Base-by-base conservation (phyloP, 2,329 filamentous ascomycete genomes). In the Exophiala sp. region DNA sequence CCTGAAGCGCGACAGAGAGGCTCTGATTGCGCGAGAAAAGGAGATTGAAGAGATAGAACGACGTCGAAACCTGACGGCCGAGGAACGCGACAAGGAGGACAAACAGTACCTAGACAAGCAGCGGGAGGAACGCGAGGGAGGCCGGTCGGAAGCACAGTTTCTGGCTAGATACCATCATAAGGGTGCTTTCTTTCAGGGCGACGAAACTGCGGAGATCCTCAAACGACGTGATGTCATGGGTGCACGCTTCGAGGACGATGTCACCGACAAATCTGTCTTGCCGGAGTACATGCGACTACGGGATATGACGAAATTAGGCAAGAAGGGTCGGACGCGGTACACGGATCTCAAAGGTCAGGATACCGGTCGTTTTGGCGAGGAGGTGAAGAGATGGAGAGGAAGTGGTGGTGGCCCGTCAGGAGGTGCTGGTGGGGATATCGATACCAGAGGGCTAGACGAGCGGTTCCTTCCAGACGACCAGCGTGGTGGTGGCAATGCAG, bases 111-210 rank as follows among this genome's bases (percentile, higher is more conserved):
- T 97, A 14, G 85, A 85, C 1, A 78, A 80, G 61, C 92, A 97
- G 71, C 84, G 87, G 63, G 87, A 88, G 58, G 91, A 95, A 59
- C 75, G 77, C 20, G 88, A 89, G 64, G 84, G 88, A 57, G 72
- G 78, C 47, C 86, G 87, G 57, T 90, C 90, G 49, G 87, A 92
- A 58, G 89, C 94, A 79, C 82, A 82, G 1, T 96, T 85, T 70
- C 89, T 97, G 88, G 91, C 96, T 68, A 91, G 91, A 68, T 99
- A 97, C 75, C 91, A 89, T 72, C 94, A 99, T 78, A 92, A 91
- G 74, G 94, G 94, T 45, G 94, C 94, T 12, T 99, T 97, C 75
- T 97, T 89, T 76, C 88, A 87, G 62, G 89, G 91, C 48, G 88
- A 95, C 64, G 80, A 85, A 47, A 83, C 85, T 63, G 84, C 83